Base-by-base conservation (phyloP, 169 alveolate species). In the Eimeria sp. region DNA sequence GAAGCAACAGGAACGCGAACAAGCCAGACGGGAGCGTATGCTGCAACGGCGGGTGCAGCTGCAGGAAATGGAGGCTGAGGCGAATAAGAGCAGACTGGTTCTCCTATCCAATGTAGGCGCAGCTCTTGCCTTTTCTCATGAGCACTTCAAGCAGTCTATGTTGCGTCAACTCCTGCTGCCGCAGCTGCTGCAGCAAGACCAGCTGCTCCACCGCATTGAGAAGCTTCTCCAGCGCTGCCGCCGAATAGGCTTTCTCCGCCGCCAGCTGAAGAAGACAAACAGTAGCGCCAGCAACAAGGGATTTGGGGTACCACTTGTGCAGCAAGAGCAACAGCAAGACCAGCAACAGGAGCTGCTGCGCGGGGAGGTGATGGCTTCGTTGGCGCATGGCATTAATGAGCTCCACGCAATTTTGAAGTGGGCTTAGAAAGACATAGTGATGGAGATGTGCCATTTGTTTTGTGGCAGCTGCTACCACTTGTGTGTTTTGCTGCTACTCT, bases 111-210 rank as follows among this genome's bases (percentile, higher is more conserved):
- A 78, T 34, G 78, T 18, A 57, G 0, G 92, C 43, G 58, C 58
- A 11, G 78, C 78, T n/a, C 78, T 84, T 22, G 73, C 73, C 25
- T 57, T 84, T 7, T 27, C 92, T 10, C 78, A 57, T 14, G 61
- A 54, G 78, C 92, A 84, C 54, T 84, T 84, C 54, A 27, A 67
- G 76, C 76, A 30, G n/a, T 54, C 92, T 7, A 34, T 84, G 25
- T 61, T 57, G 92, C 92, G 65, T 47, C 92, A 84, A 78, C 92
- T 84, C 40, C 92, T 84, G 92, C 92, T 84, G 92, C 92, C 92
- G 40, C 92, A 45, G 43, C 25, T 84, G 92, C 73, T 27, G 92
- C 92, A 84, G 92, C 76, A 84, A 25, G 92, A 84, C 49, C 92
- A 34, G 51, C 40, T 84, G 34, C 51, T 84, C 54, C 78, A 40